phyloP scores from a whole-genome alignment of 106 monocot genomes.

The Dioscorea dumetorum region DNA sequence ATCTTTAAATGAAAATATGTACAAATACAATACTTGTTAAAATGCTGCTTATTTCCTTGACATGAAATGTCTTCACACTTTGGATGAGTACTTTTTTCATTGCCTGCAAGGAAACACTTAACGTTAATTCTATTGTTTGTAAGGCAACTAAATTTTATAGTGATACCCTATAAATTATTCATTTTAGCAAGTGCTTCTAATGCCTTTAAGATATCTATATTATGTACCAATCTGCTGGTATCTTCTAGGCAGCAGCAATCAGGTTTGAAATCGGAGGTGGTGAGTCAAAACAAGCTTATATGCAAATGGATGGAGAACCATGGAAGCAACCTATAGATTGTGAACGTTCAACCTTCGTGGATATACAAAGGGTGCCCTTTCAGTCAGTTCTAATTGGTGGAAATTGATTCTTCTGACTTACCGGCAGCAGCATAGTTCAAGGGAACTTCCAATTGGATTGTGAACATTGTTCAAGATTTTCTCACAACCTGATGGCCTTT shows the following conservation, averaged over 20 bases:
- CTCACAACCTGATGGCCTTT: not conserved
- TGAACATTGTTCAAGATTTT: not conserved
- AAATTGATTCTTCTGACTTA: conserved; percentile 19
- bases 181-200: no score
- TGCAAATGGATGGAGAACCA: conserved; percentile 98
- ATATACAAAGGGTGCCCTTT: conserved; percentile 65
- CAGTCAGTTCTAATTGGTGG: conserved; percentile 75
- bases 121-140: no score
- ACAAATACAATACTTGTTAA: no score
- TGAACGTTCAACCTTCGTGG: conserved; percentile 69
- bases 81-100: no score
- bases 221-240: not conserved
- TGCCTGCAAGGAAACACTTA: no score
- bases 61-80: no score
- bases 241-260: conserved; percentile 64
- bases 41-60: no score
- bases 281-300: conserved; percentile 60
- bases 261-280: conserved; percentile 80
- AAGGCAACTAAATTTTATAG: no score
- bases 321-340: conserved; percentile 70
- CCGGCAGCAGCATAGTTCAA: not conserved
- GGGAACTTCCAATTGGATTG: not conserved
- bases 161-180: no score
- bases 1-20: no score
- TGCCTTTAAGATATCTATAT: not conserved